These are phyloP conservation scores for Alternaria dauci DNA, from an alignment of 2,329 filamentous ascomycete species.

Conservation along the genomic window DNA sequence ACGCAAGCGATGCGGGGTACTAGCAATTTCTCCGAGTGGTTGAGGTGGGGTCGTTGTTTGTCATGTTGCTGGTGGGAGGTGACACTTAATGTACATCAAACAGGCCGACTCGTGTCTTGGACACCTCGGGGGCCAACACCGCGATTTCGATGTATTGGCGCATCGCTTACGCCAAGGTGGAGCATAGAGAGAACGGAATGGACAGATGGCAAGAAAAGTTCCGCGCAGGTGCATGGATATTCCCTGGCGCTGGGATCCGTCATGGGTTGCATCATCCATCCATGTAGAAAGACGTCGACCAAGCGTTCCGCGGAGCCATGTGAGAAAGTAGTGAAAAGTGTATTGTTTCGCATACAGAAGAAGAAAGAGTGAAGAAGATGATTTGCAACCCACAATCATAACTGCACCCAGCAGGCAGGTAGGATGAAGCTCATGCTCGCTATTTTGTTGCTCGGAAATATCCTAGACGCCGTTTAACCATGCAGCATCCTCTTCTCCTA, in stretches of 20 bases:
- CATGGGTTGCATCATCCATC: neutral
- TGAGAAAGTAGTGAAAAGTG: neutral
- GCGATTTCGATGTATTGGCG: neutral
- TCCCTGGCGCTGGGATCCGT: neutral
- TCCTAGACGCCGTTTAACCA: neutral
- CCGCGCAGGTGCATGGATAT: neutral
- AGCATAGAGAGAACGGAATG: neutral
- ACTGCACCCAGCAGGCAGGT: neutral
- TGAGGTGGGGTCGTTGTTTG: neutral
- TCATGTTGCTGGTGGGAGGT: neutral
- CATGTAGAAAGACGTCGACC: neutral
- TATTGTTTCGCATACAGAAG: neutral
- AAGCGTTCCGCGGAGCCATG: neutral
- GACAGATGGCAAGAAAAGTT: neutral
- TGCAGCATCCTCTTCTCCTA: neutral
- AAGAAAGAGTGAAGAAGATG: neutral
- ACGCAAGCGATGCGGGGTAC: neutral
- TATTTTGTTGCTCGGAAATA: neutral
- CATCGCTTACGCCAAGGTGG: neutral
- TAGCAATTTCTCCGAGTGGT: neutral
- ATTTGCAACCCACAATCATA: neutral
- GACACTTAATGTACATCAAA: conserved; percentile 5
- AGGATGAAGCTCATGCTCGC: neutral
- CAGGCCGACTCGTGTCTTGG: conserved; percentile 1
- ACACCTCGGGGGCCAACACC: neutral